Evolutionary conservation across 352 stramenopile genomes (phyloP).

Genomic region (Phytophthora pistaciae): DNA sequence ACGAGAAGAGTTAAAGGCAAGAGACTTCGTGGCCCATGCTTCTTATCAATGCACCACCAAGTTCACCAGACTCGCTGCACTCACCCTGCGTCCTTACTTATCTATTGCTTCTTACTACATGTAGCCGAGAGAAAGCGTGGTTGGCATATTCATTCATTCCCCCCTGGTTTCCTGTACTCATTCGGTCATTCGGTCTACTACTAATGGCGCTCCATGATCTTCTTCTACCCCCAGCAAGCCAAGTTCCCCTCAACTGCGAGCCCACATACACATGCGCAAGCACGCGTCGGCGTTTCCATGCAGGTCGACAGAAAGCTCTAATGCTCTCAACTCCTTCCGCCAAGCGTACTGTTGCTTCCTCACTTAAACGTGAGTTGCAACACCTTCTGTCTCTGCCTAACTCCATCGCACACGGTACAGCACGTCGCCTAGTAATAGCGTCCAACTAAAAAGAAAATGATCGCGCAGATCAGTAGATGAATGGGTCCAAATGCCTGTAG

Average conservation of each 20-base stretch:
- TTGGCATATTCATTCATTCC: constrained; percentile 38
- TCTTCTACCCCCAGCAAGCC: constrained; percentile 31
- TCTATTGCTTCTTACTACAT: neutral
- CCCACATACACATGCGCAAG: constrained; percentile 25
- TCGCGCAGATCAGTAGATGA: constrained; percentile 85
- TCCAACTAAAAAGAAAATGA: constrained; percentile 92
- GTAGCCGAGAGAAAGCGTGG: neutral
- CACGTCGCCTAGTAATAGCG: constrained; percentile 75
- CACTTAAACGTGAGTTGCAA: constrained; percentile 23
- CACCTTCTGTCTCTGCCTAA: constrained; percentile 26
- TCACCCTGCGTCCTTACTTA: neutral
- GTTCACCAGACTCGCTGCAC: neutral
- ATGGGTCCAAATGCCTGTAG: constrained; percentile 78
- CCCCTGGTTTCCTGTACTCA: constrained; percentile 8
- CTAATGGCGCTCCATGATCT: constrained; percentile 15
- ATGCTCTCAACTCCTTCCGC: constrained; percentile 20
- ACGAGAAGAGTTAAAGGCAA: constrained; percentile 9
- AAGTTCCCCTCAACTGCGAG: constrained; percentile 14
- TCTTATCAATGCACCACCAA: constrained; percentile 28
- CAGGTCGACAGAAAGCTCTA: constrained; percentile 39
- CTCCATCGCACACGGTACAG: constrained; percentile 16
- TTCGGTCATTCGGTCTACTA: constrained; percentile 26
- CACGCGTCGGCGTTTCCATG: constrained; percentile 15
- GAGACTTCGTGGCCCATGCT: constrained; percentile 23
- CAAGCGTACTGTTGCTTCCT: constrained; percentile 26